Conservation (phyloP, 164 flowering plant species). For the grape (Vitis vinifera) region ASM3070453v1 NC_081818.1:844001-844500, state of each 20-base stretch:
- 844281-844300: background rate
- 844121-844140: conserved; percentile 97
- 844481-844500: too few species aligned
- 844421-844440: too few species aligned
- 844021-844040: background rate
- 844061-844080: conserved; percentile 85
- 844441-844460: too few species aligned
- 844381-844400: too few species aligned
- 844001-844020: background rate
- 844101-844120: conserved; percentile 91
- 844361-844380: too few species aligned
- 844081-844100: conserved; percentile 89
- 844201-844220: background rate
- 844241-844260: background rate
- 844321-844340: too few species aligned
- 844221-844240: too few species aligned
- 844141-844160: conserved; percentile 96
- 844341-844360: too few species aligned
- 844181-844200: background rate
- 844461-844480: too few species aligned
- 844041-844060: background rate
- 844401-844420: too few species aligned
- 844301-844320: too few species aligned
- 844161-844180: conserved; percentile 50
- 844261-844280: conserved; percentile 1